These are phyloP conservation scores for Aspergillus sp. DNA, from an alignment of 2,329 filamentous ascomycete genomes.

Conservation along the genomic window DNA sequence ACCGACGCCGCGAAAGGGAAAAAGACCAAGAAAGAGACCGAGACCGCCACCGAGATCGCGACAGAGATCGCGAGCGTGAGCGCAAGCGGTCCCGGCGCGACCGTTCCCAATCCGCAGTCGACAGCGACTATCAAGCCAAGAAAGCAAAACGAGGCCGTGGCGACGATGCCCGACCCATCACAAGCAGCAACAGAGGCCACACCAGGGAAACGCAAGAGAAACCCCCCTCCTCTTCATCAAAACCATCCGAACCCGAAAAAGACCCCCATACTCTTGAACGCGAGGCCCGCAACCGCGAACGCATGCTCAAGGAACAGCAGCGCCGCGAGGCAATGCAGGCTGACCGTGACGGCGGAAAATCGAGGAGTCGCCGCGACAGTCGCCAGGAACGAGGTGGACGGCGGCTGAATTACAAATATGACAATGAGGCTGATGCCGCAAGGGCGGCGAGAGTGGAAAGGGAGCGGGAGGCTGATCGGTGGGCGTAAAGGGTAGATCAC, in stretches of 20 bases:
- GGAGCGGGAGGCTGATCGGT: conserved; percentile 44
- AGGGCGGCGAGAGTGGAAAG: conserved; percentile 42
- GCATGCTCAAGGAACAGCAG: conserved; percentile 68
- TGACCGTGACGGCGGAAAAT: conserved; percentile 32
- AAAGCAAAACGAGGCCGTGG: conserved; percentile 42
- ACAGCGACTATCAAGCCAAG: conserved; percentile 39
- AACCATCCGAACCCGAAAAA: conserved; percentile 50
- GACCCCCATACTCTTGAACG: conserved; percentile 77
- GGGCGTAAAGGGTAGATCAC: conserved; percentile 23
- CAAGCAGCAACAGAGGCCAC: conserved; percentile 28
- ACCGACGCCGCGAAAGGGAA: conserved; percentile 56
- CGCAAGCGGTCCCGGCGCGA: conserved; percentile 48
- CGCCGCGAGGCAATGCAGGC: conserved; percentile 57
- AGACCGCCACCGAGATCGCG: conserved; percentile 23
- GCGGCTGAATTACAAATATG: conserved; percentile 54
- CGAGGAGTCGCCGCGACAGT: conserved; percentile 39
- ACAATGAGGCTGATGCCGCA: conserved; percentile 46
- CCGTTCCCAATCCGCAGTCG: conserved; percentile 39
- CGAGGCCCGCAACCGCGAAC: conserved; percentile 66
- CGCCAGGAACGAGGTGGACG: conserved; percentile 41
- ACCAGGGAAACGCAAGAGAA: conserved; percentile 22
- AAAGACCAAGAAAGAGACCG: conserved; percentile 41
- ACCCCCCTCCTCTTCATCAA: conserved; percentile 16
- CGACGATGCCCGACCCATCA: conserved; percentile 27
- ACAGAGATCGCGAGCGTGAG: conserved; percentile 29